phyloP scores from a whole-genome alignment of 129 eudicot genomes.

The Scalesia atractyloides region DNA sequence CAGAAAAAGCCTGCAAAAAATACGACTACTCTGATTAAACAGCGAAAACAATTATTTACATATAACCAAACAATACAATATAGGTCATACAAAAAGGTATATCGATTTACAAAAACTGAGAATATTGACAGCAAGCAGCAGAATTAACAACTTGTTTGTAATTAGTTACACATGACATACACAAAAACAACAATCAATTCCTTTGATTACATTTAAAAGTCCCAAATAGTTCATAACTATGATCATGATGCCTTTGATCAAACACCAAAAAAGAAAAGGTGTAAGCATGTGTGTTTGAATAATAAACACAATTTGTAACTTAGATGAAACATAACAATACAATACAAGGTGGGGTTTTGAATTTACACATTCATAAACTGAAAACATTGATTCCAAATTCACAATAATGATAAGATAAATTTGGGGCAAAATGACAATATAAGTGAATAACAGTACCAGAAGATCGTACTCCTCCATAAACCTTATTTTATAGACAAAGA shows the following conservation, averaged over 20 bases:
- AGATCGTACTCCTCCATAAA: slow-evolving; percentile 20
- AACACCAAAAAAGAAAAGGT: neutral
- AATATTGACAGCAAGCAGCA: neutral
- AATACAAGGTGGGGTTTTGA: neutral
- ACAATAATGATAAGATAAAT: too few relatives aligned
- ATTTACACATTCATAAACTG: neutral
- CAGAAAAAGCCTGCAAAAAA: slow-evolving; percentile 29
- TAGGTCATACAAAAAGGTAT: slow-evolving; percentile 4
- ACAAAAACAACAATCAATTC: neutral
- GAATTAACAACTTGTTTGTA: neutral
- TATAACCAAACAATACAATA: slow-evolving; percentile 4
- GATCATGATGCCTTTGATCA: neutral
- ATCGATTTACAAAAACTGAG: neutral
- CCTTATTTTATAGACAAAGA: neutral
- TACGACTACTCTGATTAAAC: slow-evolving; percentile 6
- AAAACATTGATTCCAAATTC: slow-evolving; percentile 16
- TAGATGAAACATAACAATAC: neutral
- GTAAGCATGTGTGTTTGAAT: neutral
- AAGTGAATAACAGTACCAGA: slow-evolving; percentile 12
- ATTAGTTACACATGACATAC: neutral
- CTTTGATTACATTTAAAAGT: neutral
- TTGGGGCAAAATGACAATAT: neutral
- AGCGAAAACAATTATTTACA: neutral
- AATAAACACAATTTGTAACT: neutral
- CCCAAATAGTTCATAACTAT: neutral